Base-by-base conservation (phyloP, 805 yeast species). In the Kregervanrija delftensis region DNA sequence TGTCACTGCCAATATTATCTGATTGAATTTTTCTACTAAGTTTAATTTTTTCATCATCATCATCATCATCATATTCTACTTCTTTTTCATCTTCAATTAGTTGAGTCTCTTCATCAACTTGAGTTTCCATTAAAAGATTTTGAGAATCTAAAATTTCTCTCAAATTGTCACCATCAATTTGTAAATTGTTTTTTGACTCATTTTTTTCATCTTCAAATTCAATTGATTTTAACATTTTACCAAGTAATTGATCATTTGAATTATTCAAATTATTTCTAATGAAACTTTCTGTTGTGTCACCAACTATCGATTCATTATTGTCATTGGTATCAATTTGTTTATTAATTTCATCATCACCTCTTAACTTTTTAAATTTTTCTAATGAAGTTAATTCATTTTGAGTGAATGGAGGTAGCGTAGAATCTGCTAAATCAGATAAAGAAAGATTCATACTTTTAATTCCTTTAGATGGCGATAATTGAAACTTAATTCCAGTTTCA, bases 41-140 rank as follows among this genome's bases (percentile, higher is more conserved):
- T 5, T 36, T 33, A 30, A 48, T 51, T 51, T 56, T 50, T 55
- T 53, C 50, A 53, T 56, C 53, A 13, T 51, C 52, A 16, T 46
- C 50, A 5, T 49, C 51, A 5, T 36, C 46, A n/a, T 42, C 52
- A 13, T 49, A 52, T 10, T 53, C 55, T 35, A 51, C 49, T 10
- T 43, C 49, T 28, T 42, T 43, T 22, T 46, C 41, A 17, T n/a
- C n/a, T 15, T 34, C 38, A 16, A 32, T 41, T 28, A 41, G 30
- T 37, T 46, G 48, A 10, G 43, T 30, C 3, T 37, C 36, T n/a
- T 15, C 33, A 46, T 63, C 66, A n/a, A 38, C 54, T 45, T 62
- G 67, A 1, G 66, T 62, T 35, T 54, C 60, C 13, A 60, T 59
- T 6, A 59, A 44, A 34, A 60, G 53, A 41, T 58, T 57, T 42